Evolutionary conservation across 805 yeast genomes (phyloP).

Genomic region (Lipomyces lipofer): DNA sequence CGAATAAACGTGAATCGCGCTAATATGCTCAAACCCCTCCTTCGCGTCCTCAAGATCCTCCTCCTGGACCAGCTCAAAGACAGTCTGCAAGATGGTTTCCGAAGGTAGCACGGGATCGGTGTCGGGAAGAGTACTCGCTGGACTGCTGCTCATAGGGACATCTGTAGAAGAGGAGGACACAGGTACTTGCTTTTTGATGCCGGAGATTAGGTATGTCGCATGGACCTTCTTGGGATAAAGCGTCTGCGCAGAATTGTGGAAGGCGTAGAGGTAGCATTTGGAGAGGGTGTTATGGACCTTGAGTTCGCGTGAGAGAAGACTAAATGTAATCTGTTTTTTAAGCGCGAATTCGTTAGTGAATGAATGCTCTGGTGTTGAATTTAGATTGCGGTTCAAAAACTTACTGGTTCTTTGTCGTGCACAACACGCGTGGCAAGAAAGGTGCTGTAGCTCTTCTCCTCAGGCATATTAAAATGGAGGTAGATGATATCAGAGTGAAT

Average conservation of each 20-base stretch:
- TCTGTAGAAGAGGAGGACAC: background rate
- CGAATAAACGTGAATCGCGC: conserved; percentile 20
- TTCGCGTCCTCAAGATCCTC: conserved; percentile 25
- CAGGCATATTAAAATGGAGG: background rate
- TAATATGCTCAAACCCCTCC: conserved; percentile 9
- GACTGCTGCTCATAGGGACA: conserved; percentile 3
- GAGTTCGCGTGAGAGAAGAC: conserved; percentile 24
- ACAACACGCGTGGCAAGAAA: conserved; percentile 21
- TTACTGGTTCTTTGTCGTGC: conserved; percentile 22
- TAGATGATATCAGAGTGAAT: too few species aligned
- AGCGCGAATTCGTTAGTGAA: background rate
- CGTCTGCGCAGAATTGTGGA: conserved; percentile 7
- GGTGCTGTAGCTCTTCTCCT: background rate
- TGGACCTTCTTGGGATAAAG: conserved; percentile 15
- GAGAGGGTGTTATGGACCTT: conserved; percentile 11
- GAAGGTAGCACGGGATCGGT: background rate
- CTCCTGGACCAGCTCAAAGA: conserved; percentile 24
- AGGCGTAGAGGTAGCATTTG: conserved; percentile 20
- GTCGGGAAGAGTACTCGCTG: conserved; percentile 11
- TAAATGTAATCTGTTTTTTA: conserved; percentile 20
- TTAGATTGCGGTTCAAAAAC: background rate
- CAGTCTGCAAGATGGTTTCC: conserved; percentile 2
- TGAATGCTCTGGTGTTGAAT: background rate
- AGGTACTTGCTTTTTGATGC: conserved; percentile 6
- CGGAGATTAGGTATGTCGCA: conserved; percentile 23